Percentiles rank a stretch among this genome's conserved stretches.
phyloP scores from a whole-genome alignment of 257 asterid genomes.

The Solanum chiquidenum region DNA sequence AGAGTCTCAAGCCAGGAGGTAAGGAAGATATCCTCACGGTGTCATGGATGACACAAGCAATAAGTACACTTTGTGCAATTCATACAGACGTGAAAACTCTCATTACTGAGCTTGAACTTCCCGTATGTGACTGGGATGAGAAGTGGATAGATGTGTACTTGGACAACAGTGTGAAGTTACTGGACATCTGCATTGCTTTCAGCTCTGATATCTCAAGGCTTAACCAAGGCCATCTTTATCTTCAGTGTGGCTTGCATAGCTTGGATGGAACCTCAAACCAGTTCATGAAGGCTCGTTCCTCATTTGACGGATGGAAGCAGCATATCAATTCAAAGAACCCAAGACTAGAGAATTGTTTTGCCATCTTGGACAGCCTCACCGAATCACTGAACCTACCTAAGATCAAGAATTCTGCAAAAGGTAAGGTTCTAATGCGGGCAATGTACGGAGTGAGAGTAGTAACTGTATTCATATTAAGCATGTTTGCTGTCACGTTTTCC shows the following conservation, averaged over 20 bases:
- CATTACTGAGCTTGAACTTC: constrained; percentile 61
- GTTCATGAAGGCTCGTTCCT: constrained; percentile 43
- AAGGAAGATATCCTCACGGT: constrained; percentile 44
- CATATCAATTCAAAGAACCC: constrained; percentile 48
- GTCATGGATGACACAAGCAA: constrained; percentile 65
- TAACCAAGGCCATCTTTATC: constrained; percentile 63
- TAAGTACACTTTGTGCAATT: constrained; percentile 54
- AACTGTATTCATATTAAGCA: constrained; percentile 54
- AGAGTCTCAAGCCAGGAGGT: constrained; percentile 42
- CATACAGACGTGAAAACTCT: constrained; percentile 55
- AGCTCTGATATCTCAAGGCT: constrained; percentile 68
- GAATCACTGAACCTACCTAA: constrained; percentile 62
- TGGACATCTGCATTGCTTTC: constrained; percentile 74
- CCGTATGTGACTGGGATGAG: constrained; percentile 71
- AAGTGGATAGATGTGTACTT: constrained; percentile 79
- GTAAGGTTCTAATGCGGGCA: constrained; percentile 71
- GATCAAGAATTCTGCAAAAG: constrained; percentile 73
- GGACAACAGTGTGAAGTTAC: constrained; percentile 64
- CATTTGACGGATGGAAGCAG: constrained; percentile 68
- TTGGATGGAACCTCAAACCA: constrained; percentile 35
- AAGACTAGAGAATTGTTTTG: constrained; percentile 50
- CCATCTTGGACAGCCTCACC: constrained; percentile 44
- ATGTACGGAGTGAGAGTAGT: constrained; percentile 72
- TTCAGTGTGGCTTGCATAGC: constrained; percentile 43
- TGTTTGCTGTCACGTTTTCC: constrained; percentile 58